Base-by-base conservation (phyloP, 2,329 filamentous ascomycete species). In the Penicillium sp. region DNA sequence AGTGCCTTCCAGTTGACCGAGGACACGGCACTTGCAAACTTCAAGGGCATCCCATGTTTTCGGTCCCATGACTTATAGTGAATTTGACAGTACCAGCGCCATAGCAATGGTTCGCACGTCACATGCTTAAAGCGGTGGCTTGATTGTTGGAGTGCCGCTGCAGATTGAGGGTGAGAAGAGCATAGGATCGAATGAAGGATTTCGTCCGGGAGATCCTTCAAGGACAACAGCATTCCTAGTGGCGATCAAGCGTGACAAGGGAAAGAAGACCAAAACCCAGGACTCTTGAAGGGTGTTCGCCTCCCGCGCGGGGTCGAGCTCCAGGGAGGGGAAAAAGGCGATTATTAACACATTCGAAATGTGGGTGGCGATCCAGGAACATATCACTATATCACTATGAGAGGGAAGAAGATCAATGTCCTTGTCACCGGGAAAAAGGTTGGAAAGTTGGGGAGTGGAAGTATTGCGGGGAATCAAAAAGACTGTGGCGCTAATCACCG, bases 171-270 rank as follows among this genome's bases (percentile, higher is more conserved):
- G 32, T 72, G 66, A 34, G 79, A 69, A 56, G 79, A 79, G 45
- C 74, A 72, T 49, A 95, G 73, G 49, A 96, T 84, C 36, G 81
- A 75, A 58, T 86, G 79, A 53, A 96, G 73, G 46, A 96, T 77
- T 69, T 98, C 92, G 63, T 90, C 84, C 27, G 89, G 89, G 23
- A 92, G 70, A 37, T 47, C 34, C 36, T 48, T 47, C 17, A 66
- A 53, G 49, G 57, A 61, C 35, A 47, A 40, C 49, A 58, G 49
- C 59, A 64, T 62, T 43, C 54, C 56, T 55, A 38, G 50, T 28
- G 33, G 45, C 39, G 30, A 35, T 38, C 14, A 30, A 23, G 20
- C 17, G 26, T 13, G 13, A 13, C 15, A 18, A 17, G 12, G 15
- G 16, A 10, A 29, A 18, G 25, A 5, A 25, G 31, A n/a, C n/a